phyloP scores from a whole-genome alignment of 2,329 filamentous ascomycete genomes.

The Alternaria infectoria region DNA sequence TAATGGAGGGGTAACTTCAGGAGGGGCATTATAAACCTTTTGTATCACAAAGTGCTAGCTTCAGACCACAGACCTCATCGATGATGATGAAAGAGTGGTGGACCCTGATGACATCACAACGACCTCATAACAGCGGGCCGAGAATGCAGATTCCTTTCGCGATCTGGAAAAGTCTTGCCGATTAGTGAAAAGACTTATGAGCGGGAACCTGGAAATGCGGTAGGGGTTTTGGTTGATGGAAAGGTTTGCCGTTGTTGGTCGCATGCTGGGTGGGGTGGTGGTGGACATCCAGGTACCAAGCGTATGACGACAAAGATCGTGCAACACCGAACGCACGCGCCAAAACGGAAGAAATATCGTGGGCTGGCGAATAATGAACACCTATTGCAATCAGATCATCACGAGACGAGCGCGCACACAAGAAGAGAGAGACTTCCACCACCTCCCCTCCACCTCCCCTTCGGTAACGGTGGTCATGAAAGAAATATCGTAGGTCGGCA shows the following conservation, averaged over 20 bases:
- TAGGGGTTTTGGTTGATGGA: not conserved
- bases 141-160: not conserved
- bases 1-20: not conserved
- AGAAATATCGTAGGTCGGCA: not conserved
- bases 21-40: not conserved
- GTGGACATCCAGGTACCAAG: not conserved
- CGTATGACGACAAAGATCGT: not conserved
- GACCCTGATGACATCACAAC: slow-evolving; percentile 26
- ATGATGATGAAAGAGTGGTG: slow-evolving; percentile 14
- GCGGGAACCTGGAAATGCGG: not conserved
- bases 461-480: too few species aligned
- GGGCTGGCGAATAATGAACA: too few species aligned
- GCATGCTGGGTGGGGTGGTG: not conserved
- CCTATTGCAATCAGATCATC: too few species aligned
- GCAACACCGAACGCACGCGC: too few species aligned
- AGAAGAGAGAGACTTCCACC: too few species aligned
- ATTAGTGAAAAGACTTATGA: not conserved
- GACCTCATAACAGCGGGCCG: slow-evolving; percentile 22
- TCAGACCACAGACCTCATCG: not conserved
- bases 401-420: too few species aligned
- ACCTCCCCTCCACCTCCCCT: too few species aligned
- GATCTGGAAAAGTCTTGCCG: not conserved
- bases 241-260: not conserved
- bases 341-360: not conserved
- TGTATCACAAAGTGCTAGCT: not conserved